phyloP scores from a whole-genome alignment of 208 protist genomes.

The Wallacemonas sp. region DNA sequence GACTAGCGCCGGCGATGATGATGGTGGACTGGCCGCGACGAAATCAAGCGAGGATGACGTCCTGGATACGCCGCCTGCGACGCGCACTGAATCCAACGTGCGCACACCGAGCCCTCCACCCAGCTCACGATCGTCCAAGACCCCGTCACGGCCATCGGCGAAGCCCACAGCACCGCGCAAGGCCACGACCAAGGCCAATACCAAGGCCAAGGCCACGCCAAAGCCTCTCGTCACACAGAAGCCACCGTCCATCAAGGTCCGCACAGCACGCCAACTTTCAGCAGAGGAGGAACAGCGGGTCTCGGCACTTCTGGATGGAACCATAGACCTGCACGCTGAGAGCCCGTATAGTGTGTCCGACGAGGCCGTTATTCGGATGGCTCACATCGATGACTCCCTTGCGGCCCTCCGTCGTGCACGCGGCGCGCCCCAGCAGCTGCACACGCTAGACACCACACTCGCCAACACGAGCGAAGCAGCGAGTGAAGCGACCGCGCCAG shows the following conservation, averaged over 20 bases:
- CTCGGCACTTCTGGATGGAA: conserved; percentile 31
- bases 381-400: conserved; percentile 35
- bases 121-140: background rate
- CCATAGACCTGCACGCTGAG: conserved; percentile 9
- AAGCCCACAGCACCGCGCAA: background rate
- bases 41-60: background rate
- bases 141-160: background rate
- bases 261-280: conserved; percentile 23
- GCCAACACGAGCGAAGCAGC: background rate
- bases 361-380: background rate
- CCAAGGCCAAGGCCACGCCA: background rate
- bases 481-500: background rate
- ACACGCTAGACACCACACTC: conserved; percentile 13
- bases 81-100: background rate
- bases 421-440: conserved; percentile 14
- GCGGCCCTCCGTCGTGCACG: conserved; percentile 14
- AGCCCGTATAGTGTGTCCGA: conserved; percentile 21
- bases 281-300: conserved; percentile 47
- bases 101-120: background rate
- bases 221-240: background rate
- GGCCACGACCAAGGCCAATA: background rate
- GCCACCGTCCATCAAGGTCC: conserved; percentile 13
- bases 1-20: background rate
- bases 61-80: background rate
- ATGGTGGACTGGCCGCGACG: background rate